A percentile compares a stretch with the other conserved stretches of the same genome.
phyloP scores from a whole-genome alignment of 2,329 filamentous ascomycete species.

The Rachicladosporium sp. region DNA sequence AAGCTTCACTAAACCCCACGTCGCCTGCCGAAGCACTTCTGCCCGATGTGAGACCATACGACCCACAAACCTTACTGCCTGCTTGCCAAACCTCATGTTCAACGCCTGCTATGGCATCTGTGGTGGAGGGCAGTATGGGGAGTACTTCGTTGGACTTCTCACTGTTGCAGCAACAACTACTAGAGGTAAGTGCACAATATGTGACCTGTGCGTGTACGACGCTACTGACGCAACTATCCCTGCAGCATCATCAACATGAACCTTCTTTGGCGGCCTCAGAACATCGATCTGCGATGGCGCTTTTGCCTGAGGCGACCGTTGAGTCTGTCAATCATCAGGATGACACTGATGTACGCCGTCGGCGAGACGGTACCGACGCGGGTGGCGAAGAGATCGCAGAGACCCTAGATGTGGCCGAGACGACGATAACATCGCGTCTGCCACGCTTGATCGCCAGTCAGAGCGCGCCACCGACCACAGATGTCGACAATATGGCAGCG shows the following conservation, averaged over 20 bases:
- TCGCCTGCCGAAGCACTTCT: too few species aligned
- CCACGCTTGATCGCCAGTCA: constrained; percentile 12
- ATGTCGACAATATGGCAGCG: constrained; percentile 15
- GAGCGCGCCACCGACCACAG: constrained; percentile 4
- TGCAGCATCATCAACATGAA: constrained; percentile 12
- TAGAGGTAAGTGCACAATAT: too few species aligned
- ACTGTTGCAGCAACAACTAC: too few species aligned
- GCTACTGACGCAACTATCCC: constrained; percentile 17
- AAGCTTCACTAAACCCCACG: too few species aligned
- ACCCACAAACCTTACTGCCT: too few species aligned
- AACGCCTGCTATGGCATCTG: too few species aligned
- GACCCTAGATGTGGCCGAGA: not conserved
- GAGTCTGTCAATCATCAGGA: not conserved
- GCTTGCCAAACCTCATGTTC: too few species aligned
- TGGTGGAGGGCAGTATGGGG: too few species aligned
- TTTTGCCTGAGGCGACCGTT: not conserved
- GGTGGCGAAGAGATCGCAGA: not conserved
- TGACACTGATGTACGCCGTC: constrained; percentile 1
- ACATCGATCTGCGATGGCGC: constrained; percentile 1
- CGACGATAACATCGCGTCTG: constrained; percentile 1
- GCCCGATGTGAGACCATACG: too few species aligned
- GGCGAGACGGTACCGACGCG: not conserved
- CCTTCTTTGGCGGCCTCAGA: constrained; percentile 6
- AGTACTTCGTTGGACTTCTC: too few species aligned
- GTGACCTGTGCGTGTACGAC: too few species aligned